A percentile compares a stretch with the other conserved stretches of the same genome.
Conservation (phyloP, 805 yeast genomes). For the Candida wancherniae region DNA sequence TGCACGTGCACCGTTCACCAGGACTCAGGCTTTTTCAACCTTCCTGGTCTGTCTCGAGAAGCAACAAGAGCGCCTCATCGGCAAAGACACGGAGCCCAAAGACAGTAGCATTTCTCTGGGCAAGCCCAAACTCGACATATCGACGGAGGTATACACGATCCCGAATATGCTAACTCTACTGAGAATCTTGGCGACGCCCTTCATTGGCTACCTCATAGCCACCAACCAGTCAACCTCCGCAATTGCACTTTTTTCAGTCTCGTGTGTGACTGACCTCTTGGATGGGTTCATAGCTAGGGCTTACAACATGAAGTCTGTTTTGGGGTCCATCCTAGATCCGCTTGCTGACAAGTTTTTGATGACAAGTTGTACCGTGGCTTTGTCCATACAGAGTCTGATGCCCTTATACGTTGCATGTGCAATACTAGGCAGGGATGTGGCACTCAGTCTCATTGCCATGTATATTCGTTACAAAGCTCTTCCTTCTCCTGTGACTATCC, state of each 20-base stretch:
- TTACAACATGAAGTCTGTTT: constrained; percentile 68
- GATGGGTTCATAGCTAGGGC: constrained; percentile 90
- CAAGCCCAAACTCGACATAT: constrained; percentile 3
- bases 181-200: constrained; percentile 76
- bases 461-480: constrained; percentile 68
- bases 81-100: no score
- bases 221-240: constrained; percentile 62
- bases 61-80: no score
- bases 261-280: constrained; percentile 84
- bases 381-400: constrained; percentile 63
- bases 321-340: constrained; percentile 92
- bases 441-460: constrained; percentile 67
- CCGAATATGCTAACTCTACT: constrained; percentile 85
- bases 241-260: constrained; percentile 68
- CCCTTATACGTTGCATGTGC: constrained; percentile 61
- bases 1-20: no score
- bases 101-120: no score
- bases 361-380: constrained; percentile 77
- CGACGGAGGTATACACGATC: constrained; percentile 57
- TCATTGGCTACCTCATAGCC: constrained; percentile 74
- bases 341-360: constrained; percentile 89
- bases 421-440: constrained; percentile 79
- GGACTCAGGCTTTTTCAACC: no score
- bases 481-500: constrained; percentile 70
- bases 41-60: no score